These are phyloP conservation scores for Zygotorulaspora chibaensis DNA, from an alignment of 805 yeast species.

Conservation along the genomic window DNA sequence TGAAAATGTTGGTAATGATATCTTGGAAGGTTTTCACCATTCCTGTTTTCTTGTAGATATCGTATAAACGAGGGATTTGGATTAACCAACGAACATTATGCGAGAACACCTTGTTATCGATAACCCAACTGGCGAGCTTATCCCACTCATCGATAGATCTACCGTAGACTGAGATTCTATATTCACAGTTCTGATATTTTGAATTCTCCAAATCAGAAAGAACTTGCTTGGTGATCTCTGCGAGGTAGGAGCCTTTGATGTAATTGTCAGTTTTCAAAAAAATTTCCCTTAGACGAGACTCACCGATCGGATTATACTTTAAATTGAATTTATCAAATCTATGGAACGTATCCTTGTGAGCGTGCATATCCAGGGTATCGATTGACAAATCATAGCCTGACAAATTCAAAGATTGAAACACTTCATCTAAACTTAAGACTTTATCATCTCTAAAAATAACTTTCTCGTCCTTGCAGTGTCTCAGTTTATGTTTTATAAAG, in stretches of 20 bases:
- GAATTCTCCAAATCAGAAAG: constrained; percentile 90
- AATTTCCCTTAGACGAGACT: constrained; percentile 93
- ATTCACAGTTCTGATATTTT: constrained; percentile 96
- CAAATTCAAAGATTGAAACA: constrained; percentile 82
- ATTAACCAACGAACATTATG: constrained; percentile 96
- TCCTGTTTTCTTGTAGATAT: constrained; percentile 75
- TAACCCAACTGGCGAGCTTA: constrained; percentile 88
- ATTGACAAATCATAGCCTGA: constrained; percentile 94
- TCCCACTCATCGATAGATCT: constrained; percentile 91
- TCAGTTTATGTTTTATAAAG: constrained; percentile 90
- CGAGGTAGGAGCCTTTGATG: constrained; percentile 81
- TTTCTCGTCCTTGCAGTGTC: constrained; percentile 78
- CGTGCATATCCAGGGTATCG: constrained; percentile 98
- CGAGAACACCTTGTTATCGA: constrained; percentile 85
- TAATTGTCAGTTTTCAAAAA: constrained; percentile 93
- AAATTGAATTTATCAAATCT: constrained; percentile 95
- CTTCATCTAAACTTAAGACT: constrained; percentile 79
- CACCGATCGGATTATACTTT: constrained; percentile 97
- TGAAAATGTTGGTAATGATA: constrained; percentile 70
- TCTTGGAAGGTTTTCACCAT: constrained; percentile 70
- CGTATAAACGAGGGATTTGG: constrained; percentile 92
- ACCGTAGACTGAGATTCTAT: constrained; percentile 92
- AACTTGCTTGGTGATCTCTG: constrained; percentile 91
- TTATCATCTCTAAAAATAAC: constrained; percentile 93
- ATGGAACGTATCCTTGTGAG: constrained; percentile 96